A percentile compares a stretch with the other conserved stretches of the same genome.
phyloP scores from a whole-genome alignment of 139 green algal genomes.

The Coccomyxa sp. region DNA sequence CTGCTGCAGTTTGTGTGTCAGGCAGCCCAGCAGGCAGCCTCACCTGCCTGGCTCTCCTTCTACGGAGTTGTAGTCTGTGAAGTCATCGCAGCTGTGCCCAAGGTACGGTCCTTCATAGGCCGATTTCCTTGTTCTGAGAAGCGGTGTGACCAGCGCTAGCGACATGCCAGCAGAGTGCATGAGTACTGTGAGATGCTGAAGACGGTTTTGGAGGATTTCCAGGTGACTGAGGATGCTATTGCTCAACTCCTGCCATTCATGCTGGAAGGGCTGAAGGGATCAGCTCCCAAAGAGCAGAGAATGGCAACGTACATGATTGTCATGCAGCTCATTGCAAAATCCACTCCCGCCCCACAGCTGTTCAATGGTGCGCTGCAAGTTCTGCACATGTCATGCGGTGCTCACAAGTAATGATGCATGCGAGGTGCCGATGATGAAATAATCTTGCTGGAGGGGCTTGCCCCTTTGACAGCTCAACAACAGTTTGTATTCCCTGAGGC shows the following conservation, averaged over 20 bases:
- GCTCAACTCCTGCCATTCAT: constrained; percentile 61
- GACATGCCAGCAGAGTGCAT: too few relatives aligned
- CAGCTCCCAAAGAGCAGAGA: constrained; percentile 45
- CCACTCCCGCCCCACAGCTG: constrained; percentile 42
- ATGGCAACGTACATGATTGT: constrained; percentile 69
- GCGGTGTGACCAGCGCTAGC: too few relatives aligned
- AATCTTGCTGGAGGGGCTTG: not conserved
- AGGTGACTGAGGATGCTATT: constrained; percentile 26
- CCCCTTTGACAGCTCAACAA: constrained; percentile 4
- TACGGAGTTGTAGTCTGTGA: constrained; percentile 70
- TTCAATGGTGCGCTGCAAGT: constrained; percentile 24
- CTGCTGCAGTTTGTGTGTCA: constrained; percentile 44
- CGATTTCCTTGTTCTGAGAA: too few relatives aligned
- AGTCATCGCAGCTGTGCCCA: constrained; percentile 15
- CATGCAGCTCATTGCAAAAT: constrained; percentile 47
- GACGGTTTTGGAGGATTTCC: not conserved
- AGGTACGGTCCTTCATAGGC: not conserved
- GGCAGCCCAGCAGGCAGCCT: constrained; percentile 26
- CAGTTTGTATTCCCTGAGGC: constrained; percentile 87
- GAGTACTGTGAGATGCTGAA: not conserved
- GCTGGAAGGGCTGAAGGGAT: constrained; percentile 43
- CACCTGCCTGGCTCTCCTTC: constrained; percentile 50
- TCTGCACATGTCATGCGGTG: too few relatives aligned
- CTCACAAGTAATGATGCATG: not conserved
- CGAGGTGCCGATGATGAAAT: constrained; percentile 17